Percentiles rank a stretch among this genome's conserved stretches.
Evolutionary conservation across 495 filamentous ascomycete genomes (phyloP).

Genomic region (Penicillium coffeae): DNA sequence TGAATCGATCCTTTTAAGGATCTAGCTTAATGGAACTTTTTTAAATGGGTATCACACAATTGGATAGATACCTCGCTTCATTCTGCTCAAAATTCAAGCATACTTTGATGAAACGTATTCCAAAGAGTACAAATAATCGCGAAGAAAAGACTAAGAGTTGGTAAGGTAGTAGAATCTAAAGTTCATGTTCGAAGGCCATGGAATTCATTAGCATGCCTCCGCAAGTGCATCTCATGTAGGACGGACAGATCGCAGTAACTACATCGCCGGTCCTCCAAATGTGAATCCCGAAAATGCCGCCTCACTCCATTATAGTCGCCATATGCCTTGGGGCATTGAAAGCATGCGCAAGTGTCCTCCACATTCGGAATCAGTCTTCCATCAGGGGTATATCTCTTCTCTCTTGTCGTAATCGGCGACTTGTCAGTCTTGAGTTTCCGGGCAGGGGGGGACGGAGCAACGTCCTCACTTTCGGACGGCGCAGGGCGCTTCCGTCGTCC

Average conservation of each 20-base stretch:
- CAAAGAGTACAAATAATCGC: no score
- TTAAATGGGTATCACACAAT: no score
- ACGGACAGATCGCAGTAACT: conserved; percentile 13
- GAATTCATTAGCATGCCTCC: conserved; percentile 8
- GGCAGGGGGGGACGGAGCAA: conserved; percentile 10
- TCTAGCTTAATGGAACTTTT: no score
- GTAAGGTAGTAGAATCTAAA: neutral
- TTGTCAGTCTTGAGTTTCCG: conserved; percentile 12
- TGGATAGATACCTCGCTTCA: no score
- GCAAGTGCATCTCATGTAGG: conserved; percentile 20
- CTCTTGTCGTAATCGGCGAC: conserved; percentile 7
- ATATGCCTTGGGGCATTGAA: conserved; percentile 17
- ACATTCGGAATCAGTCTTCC: conserved; percentile 9
- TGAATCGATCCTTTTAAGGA: no score
- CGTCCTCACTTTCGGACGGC: conserved; percentile 11
- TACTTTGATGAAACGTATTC: no score
- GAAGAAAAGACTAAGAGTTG: no score
- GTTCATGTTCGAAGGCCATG: conserved; percentile 2
- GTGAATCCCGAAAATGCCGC: conserved; percentile 11
- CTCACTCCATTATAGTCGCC: conserved; percentile 14
- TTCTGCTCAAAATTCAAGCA: no score
- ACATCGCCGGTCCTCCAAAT: conserved; percentile 14
- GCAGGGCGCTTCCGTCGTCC: conserved; percentile 22
- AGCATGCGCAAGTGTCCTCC: conserved; percentile 11
- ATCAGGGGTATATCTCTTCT: conserved; percentile 6